Evolutionary conservation across 2,329 filamentous ascomycete species (phyloP).

Genomic region (Balansia obtecta): DNA sequence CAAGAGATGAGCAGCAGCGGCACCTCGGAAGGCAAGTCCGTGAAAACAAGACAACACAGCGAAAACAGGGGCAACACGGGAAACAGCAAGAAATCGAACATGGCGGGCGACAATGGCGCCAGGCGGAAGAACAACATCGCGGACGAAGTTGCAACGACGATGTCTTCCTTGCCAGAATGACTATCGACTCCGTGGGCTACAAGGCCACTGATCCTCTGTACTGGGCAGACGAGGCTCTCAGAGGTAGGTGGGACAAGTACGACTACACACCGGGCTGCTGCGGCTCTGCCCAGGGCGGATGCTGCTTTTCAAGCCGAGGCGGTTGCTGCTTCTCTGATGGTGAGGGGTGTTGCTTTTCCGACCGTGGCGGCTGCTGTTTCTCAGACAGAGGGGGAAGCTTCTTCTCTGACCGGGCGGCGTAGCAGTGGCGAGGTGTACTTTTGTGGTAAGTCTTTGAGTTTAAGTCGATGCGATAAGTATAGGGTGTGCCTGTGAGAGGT

Average conservation of each 20-base stretch:
- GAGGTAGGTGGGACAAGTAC: conserved; percentile 6
- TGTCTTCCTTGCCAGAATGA: not conserved
- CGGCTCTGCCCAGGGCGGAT: not conserved
- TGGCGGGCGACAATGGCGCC: not conserved
- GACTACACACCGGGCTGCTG: conserved; percentile 1
- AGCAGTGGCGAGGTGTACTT: not conserved
- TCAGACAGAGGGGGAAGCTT: conserved; percentile 5
- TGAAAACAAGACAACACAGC: not conserved
- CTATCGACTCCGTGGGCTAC: conserved; percentile 2
- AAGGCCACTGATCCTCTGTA: conserved; percentile 5
- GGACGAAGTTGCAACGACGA: not conserved
- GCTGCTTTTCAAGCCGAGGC: conserved; percentile 4
- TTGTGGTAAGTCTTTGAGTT: not conserved
- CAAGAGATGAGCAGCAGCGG: not conserved
- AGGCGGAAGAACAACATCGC: not conserved
- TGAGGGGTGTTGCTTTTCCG: conserved; percentile 5
- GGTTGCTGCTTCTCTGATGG: conserved; percentile 9
- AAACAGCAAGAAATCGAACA: not conserved
- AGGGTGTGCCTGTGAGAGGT: not conserved
- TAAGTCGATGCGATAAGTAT: not conserved
- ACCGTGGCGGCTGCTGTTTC: conserved; percentile 7
- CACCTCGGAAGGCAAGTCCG: not conserved
- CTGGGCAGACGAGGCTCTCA: conserved; percentile 5
- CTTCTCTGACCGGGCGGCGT: not conserved
- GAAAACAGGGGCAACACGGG: not conserved